Conservation (phyloP, 495 filamentous ascomycete genomes). For the Xylaria curta region DNA sequence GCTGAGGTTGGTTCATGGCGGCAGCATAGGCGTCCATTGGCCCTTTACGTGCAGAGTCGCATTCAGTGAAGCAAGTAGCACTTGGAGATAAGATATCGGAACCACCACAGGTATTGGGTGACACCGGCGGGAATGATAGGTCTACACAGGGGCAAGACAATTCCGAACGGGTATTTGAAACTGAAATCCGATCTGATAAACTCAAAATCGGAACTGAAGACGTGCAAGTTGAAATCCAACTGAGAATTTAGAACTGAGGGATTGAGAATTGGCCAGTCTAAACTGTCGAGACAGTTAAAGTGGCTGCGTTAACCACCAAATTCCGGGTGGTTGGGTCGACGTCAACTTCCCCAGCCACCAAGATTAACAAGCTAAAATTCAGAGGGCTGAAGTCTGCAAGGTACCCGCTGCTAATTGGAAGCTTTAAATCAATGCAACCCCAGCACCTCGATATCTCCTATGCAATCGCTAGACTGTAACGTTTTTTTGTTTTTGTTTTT, state of each 20-base stretch:
- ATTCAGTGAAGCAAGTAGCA: not conserved
- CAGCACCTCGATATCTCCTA: not conserved
- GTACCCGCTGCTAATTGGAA: slow-evolving; percentile 17
- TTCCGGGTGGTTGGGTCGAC: slow-evolving; percentile 19
- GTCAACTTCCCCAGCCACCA: slow-evolving; percentile 19
- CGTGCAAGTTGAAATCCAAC: not conserved
- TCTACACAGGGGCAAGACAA: not conserved
- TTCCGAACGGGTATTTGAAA: too few species aligned
- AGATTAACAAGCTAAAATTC: slow-evolving; percentile 11
- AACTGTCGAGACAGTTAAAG: not conserved
- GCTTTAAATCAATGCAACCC: not conserved
- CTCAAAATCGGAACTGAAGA: not conserved
- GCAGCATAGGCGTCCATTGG: slow-evolving; percentile 24
- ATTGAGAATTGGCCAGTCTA: not conserved
- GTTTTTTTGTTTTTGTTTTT: too few species aligned
- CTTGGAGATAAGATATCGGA: slow-evolving; percentile 10
- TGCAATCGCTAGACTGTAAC: not conserved
- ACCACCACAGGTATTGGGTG: not conserved
- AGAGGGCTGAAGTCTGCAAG: slow-evolving; percentile 14
- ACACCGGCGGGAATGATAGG: not conserved
- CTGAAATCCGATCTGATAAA: not conserved
- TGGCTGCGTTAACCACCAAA: not conserved
- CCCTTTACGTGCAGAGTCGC: not conserved
- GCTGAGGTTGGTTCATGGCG: slow-evolving; percentile 26
- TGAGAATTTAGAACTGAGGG: not conserved